Conservation (phyloP, 2,329 filamentous ascomycete species). For the Xylariales sp. region DNA sequence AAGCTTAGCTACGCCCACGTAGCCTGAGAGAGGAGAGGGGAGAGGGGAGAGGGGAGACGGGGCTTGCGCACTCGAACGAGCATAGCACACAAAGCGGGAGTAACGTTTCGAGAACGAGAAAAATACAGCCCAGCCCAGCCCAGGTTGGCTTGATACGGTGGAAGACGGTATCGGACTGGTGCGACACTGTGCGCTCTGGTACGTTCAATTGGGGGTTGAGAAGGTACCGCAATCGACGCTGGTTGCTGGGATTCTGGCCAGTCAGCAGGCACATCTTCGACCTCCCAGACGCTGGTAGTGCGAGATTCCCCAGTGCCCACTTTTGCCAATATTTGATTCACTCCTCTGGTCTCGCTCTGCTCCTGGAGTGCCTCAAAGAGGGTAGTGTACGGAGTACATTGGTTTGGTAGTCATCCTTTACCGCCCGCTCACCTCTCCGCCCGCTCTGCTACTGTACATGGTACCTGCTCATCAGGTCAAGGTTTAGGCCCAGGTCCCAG, state of each 20-base stretch:
- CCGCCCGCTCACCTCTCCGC: background rate
- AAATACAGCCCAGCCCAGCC: too few relatives aligned
- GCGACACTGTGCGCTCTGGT: background rate
- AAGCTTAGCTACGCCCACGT: too few relatives aligned
- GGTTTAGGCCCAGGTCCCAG: background rate
- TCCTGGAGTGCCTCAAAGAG: too few relatives aligned
- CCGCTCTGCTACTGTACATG: background rate
- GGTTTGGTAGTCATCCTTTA: background rate
- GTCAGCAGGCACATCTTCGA: background rate
- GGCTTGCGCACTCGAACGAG: too few relatives aligned
- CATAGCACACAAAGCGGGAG: too few relatives aligned
- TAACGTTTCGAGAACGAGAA: too few relatives aligned
- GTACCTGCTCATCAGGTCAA: background rate
- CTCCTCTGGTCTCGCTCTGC: slow-evolving; percentile 5
- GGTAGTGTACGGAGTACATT: too few relatives aligned
- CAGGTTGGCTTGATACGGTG: too few relatives aligned
- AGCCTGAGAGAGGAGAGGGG: too few relatives aligned
- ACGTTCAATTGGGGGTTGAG: background rate
- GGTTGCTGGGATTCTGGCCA: background rate
- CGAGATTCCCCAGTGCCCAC: slow-evolving; percentile 20
- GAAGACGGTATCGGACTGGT: background rate
- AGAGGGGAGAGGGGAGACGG: too few relatives aligned
- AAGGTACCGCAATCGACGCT: background rate
- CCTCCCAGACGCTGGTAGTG: slow-evolving; percentile 14
- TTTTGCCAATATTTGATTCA: slow-evolving; percentile 27